Base-by-base conservation (phyloP, 73 alveolate species). In the Stentor roeselii region DNA sequence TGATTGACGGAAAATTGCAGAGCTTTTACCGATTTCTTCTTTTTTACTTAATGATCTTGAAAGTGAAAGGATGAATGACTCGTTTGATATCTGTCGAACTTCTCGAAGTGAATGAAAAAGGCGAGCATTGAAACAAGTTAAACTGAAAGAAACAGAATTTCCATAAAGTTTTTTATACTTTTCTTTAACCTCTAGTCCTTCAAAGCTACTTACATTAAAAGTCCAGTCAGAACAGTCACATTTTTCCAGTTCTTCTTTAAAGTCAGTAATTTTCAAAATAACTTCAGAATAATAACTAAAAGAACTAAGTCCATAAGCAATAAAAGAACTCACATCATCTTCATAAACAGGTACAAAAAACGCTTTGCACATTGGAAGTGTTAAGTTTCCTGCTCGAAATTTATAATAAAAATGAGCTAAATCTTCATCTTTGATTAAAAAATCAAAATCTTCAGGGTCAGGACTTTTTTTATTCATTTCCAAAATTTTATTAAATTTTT, bases 81-180 rank as follows among this genome's bases (percentile, higher is more conserved):
- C 78, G 41, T 82, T 74, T 59, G 75, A 39, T 2, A 88, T 87
- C 40, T 87, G 76, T 59, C 83, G 78, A 77, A 59, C 75, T 37
- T 75, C 60, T 61, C 95, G 59, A 27, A 85, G 3, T 3, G 95
- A 89, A 42, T 86, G 88, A 59, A 89, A 89, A 42, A 86, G 78
- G 40, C 42, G 59, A 3, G 92, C 90, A 78, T 86, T 86, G 80
- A 80, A 89, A 35, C 83, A 40, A 3, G 85, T 86, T 30, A 89
- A 83, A 58, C 60, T 83, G 59, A 42, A 86, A 34, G 78, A 86
- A 2, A 86, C 42, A 58, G 78, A 75, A 1, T 84, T 84, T 3
- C 39, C 67, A 21, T 75, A 38, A 4, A 88, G 82, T 75, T 84
- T 84, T 75, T 87, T 30, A 14, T 21, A 39, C 21, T 39, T 67